A percentile compares a stretch with the other conserved stretches of the same genome.
phyloP scores from a whole-genome alignment of 2,329 filamentous ascomycete species.

The Apiospora koreana region DNA sequence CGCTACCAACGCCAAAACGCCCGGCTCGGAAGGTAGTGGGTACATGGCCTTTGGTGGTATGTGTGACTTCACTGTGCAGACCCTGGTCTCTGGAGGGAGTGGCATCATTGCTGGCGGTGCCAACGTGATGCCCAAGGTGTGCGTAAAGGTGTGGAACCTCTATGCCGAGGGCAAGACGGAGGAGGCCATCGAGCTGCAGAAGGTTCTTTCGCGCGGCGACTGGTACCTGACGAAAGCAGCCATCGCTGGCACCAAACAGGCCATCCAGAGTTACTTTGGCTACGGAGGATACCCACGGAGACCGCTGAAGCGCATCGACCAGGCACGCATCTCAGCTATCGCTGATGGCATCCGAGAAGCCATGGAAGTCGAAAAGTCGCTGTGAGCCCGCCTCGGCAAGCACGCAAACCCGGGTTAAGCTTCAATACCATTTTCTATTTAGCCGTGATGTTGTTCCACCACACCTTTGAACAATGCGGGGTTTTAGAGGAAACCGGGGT shows the following conservation, averaged over 20 bases:
- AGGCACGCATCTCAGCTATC: conserved; percentile 26
- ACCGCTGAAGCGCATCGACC: conserved; percentile 41
- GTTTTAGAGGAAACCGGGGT: neutral
- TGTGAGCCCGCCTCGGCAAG: neutral
- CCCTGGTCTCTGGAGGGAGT: conserved; percentile 61
- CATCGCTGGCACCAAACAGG: conserved; percentile 70
- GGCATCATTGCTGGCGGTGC: conserved; percentile 68
- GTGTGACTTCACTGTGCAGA: conserved; percentile 66
- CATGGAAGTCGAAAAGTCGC: conserved; percentile 26
- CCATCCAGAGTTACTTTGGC: conserved; percentile 60
- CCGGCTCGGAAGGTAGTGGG: conserved; percentile 56
- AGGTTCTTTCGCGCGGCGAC: conserved; percentile 64
- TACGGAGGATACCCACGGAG: conserved; percentile 64
- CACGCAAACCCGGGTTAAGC: neutral
- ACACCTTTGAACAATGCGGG: neutral
- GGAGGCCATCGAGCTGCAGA: conserved; percentile 65
- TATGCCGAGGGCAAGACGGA: conserved; percentile 57
- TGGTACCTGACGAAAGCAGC: conserved; percentile 61
- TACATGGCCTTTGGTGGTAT: conserved; percentile 90
- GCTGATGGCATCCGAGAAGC: conserved; percentile 31
- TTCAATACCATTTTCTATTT: neutral
- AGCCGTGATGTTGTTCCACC: neutral
- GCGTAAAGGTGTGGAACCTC: conserved; percentile 61
- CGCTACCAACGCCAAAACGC: conserved; percentile 71
- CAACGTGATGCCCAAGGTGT: conserved; percentile 69